Evolutionary conservation across 306 rosid species (phyloP), one percentile per base, ranked within the genome.

Genomic region (Glycine tomentella): DNA sequence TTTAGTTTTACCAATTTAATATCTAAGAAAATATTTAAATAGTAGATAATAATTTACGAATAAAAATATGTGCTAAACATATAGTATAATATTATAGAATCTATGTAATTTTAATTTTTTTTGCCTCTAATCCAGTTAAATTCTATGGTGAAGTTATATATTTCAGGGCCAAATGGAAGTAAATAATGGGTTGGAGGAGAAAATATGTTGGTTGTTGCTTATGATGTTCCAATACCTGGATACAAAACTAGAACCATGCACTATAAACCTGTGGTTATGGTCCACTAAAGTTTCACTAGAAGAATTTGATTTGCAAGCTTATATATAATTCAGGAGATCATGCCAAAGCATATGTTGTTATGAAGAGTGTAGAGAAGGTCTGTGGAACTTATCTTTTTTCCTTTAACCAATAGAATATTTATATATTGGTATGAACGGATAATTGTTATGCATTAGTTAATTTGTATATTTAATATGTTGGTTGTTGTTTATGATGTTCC

Each of bases 191-290:
- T 88, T 83, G 99, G 99, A 82, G 97, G 99, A 81, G 97, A 95
- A 86, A 90, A 89, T 76, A 84, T 95, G 78, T 75, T 53, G 78
- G 97, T 97, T 71, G 90, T 93, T 78, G 99, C 97, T 5, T 88
- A 91, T 89, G 99, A 95, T 84, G 99, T 95, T 88, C 99, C 99
- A 7, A 93, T 93, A 82, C 98, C 98, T 57, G 99, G 97, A 70
- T 95, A 89, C 80, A 90, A 89, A 88, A 95, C 97, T 59, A 93
- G 86, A 84, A 90, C 90, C n/a, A n/a, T n/a, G n/a, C 59, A 90
- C 97, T 2, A 85, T 93, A 80, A 95, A 90, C 85, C 87, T 95
- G 77, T 84, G 97, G n/a, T 88, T 95, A 46, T 95, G 99, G 99
- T 90, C 97, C 2, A 95, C 99, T 44, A 91, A 90, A 89, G 95